Base-by-base conservation (phyloP, 176 grass and related monocot species). In the Carex kokanica region DNA sequence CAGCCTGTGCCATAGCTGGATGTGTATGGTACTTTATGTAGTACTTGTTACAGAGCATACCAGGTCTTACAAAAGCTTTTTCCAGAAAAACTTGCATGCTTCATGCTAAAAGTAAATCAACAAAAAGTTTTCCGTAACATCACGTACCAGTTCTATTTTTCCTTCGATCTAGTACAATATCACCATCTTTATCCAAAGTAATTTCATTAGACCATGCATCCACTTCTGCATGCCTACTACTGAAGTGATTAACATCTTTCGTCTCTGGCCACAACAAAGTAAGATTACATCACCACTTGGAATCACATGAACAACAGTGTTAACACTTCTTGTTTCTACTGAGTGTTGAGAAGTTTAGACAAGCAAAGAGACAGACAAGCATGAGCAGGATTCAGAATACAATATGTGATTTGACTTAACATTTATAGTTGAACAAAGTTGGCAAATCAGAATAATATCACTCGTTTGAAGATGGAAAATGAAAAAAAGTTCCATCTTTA, bases 151-250 rank as follows among this genome's bases (percentile, higher is more conserved):
- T 88, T 1, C 43, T 69, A 57, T 79, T 88, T 65, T 81, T 88
- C 58, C 87, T 84, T 63, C 92, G 31, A 79, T 89, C 32, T 8
- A 94, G 88, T 84, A 98, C 74, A 12, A 94, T 92, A 84, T 94
- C 89, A 38, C 92, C 95, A 41, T 98, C 95, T 34, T 90, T 55
- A 64, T 98, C 95, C 84, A 93, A 74, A 8, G 60, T 69, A n/a
- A 93, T 59, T 29, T 54, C 49, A 10, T 60, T 85, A 10, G 40
- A 20, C 0, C 5, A 84, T 23, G 7, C 51, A 66, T 74, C 87
- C 88, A 87, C 6, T 62, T 38, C 41, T 72, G 0, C 58, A 58
- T 69, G 2, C 1, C 45, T 73, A 54, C 29, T 20, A 85, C 15
- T 32, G 0, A 65, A 15, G 4, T 84, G 7, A 68, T 6, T n/a